These are phyloP conservation scores for Zymoseptoria brevis DNA, from an alignment of 2,329 filamentous ascomycete genomes.

Conservation along the genomic window DNA sequence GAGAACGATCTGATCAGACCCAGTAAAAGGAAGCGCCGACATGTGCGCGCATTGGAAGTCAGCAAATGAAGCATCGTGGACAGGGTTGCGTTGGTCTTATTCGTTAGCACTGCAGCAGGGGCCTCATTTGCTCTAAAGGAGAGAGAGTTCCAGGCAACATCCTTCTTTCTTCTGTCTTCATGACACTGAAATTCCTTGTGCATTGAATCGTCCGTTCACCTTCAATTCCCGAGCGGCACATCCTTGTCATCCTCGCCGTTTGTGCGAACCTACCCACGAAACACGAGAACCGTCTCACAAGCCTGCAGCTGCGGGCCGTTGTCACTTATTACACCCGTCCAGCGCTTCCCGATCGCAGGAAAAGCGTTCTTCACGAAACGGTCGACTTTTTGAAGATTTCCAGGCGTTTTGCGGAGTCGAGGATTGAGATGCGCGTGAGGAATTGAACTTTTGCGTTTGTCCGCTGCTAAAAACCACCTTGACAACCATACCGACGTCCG, in stretches of 20 bases:
- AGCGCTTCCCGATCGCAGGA: background rate
- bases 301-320: background rate
- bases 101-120: background rate
- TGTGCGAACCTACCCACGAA: background rate
- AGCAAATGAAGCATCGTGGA: background rate
- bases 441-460: background rate
- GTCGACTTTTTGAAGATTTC: background rate
- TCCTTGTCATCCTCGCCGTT: background rate
- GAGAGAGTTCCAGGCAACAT: background rate
- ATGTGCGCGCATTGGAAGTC: background rate
- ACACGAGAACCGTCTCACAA: background rate
- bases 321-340: background rate
- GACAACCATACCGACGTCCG: background rate
- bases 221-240: background rate
- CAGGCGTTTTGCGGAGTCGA: background rate
- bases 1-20: background rate
- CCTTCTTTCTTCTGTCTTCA: background rate
- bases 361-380: background rate
- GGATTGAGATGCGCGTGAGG: background rate
- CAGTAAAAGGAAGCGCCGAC: background rate
- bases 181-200: background rate
- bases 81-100: background rate
- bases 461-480: background rate
- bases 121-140: background rate
- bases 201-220: background rate